Percentiles rank a stretch among this genome's conserved stretches.
These are phyloP conservation scores for Gossypium thurberi DNA, from an alignment of 345 rosid genomes.

Conservation along the genomic window DNA sequence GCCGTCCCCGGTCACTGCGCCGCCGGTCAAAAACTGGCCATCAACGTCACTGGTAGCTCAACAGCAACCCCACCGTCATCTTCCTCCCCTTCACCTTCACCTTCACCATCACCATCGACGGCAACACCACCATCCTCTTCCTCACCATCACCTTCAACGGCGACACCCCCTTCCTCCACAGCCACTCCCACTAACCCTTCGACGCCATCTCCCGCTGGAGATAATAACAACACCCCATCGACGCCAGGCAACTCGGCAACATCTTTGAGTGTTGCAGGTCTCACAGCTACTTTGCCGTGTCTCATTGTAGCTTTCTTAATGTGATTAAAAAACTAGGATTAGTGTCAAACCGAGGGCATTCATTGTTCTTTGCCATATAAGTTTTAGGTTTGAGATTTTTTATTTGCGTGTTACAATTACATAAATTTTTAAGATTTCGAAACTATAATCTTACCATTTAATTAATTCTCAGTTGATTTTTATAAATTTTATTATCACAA, in stretches of 20 bases:
- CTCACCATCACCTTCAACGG: constrained; percentile 6
- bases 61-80: constrained; percentile 4
- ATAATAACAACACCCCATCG: constrained; percentile 20
- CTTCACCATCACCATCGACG: neutral
- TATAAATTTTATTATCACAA: no score
- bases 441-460: no score
- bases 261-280: constrained; percentile 26
- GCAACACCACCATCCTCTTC: constrained; percentile 16
- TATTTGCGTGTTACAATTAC: neutral
- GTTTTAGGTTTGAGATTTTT: constrained; percentile 7
- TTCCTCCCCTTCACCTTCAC: constrained; percentile 1
- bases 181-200: constrained; percentile 12
- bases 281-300: constrained; percentile 24
- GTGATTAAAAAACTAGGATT: constrained; percentile 12
- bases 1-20: constrained; percentile 27
- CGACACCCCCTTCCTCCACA: constrained; percentile 6
- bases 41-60: constrained; percentile 17
- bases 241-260: constrained; percentile 33
- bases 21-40: constrained; percentile 23
- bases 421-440: neutral
- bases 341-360: constrained; percentile 11
- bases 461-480: no score
- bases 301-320: constrained; percentile 25
- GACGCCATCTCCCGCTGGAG: constrained; percentile 20
- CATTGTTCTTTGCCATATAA: constrained; percentile 14